Evolutionary conservation across 2,329 filamentous ascomycete genomes (phyloP), one percentile per base, ranked within the genome.

Genomic region (Monosporascus ibericus): DNA sequence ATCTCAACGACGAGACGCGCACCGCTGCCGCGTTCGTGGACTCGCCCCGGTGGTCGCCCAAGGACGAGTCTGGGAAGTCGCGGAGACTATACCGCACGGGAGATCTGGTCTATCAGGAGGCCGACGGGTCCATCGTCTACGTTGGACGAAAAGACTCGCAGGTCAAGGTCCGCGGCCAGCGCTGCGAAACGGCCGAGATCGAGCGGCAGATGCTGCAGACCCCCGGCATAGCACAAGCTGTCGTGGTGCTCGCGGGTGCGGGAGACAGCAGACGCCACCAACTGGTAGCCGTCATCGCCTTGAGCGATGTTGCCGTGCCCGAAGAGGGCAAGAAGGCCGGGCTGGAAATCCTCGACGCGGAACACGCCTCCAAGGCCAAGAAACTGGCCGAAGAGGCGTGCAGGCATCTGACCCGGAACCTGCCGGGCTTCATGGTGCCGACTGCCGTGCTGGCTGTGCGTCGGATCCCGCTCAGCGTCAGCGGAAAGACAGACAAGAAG

Each of bases 131-230:
- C 47, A 60, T 75, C 14, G 52, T 65, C 1, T 73, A 68, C 48
- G 55, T 75, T 49, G 77, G 75, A 49, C 67, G 78, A 40, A 76
- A 75, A 55, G 77, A 80, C 58, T 70, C 69, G 0, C 78, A 80
- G 60, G 70, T 80, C 27, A 81, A 81, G 60, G 60, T 81, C 18
- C 70, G 72, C 34, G 81, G 81, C 42, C 79, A 72, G 52, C 60
- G 76, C 52, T 66, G 77, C 54, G 81, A 74, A 62, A 65, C 75
- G 11, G 48, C 25, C 6, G 53, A 55, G 36, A 34, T 55, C 15
- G 53, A 55, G 30, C 20, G 25, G 2, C 51, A 46, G 18, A 40
- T 46, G 3, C 25, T 17, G 17, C 34, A 6, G 17, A 15, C n/a
- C 7, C 18, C 37, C 14, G 25, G 36, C 18, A 34, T 34, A 2